Evolutionary conservation across 1,284 basidiomycete genomes (phyloP), one percentile per base, ranked within the genome.

Genomic region (Rhodotorula mucilaginosa): DNA sequence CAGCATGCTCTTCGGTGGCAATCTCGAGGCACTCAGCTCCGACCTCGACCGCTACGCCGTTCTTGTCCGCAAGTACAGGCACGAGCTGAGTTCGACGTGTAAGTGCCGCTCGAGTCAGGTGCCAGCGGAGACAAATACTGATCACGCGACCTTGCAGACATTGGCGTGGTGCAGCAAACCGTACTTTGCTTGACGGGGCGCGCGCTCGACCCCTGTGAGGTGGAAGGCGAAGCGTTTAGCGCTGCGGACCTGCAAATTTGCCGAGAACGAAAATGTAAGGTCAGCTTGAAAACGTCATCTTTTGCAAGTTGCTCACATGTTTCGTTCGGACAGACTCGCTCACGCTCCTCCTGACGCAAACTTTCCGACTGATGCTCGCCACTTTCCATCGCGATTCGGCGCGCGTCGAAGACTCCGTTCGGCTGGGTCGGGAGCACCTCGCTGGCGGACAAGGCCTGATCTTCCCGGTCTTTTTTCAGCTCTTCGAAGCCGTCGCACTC

Each of bases 401-500:
- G 0, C 57, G 63, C 2, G 68, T 68, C 15, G 46, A 58, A 6
- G 64, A 66, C 8, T 72, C 73, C n/a, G 49, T 65, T 21, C 34
- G 48, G 26, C 51, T 70, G 8, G 73, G 71, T 1, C 54, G 73
- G 1, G 51, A 64, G 31, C 44, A 62, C 19, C 46, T 74, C 44
- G 51, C 26, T 3, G 71, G 73, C 5, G 70, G 60, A 1, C 65
- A 73, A 64, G 74, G 74, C 3, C 63, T 75, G 7, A 39, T 75
- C 23, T 75, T 67, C 39, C 66, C 74, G 0, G 44, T 48, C 15
- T 67, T 69, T 54, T 76, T 76, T 57, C 63, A 87, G 78, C 46
- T 90, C 87, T 69, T 92, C 87, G 79, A 93, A 92, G 21, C 87
- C 88, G 61, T 89, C 87, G 78, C 87, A 86, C 48, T 87, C 83